Conservation (phyloP, 176 grass and related monocot genomes). For the Hordeum marinum region DNA sequence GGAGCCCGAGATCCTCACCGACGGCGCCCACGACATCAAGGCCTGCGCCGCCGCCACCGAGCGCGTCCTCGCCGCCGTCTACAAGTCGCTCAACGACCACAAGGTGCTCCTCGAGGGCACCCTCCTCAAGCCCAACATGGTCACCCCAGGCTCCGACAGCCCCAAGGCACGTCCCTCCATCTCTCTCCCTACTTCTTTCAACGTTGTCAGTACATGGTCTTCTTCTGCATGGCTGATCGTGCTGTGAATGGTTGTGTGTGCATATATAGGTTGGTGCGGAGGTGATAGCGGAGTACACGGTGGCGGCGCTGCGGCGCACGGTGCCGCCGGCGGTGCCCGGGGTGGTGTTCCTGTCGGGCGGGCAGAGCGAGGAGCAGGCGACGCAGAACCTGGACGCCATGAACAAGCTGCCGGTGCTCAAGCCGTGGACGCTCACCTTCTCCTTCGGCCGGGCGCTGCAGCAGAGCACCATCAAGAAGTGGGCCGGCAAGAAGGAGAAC, state of each 20-base stretch:
- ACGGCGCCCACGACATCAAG: conserved; percentile 67
- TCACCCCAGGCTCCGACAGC: conserved; percentile 87
- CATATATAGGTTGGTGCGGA: conserved; percentile 53
- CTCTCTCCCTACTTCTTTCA: background rate
- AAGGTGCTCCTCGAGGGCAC: conserved; percentile 85
- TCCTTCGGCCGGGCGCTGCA: conserved; percentile 93
- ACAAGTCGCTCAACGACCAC: conserved; percentile 89
- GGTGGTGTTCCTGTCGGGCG: conserved; percentile 88
- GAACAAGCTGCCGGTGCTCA: conserved; percentile 87
- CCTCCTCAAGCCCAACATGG: conserved; percentile 94
- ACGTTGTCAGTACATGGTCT: background rate
- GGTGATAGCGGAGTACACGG: conserved; percentile 81
- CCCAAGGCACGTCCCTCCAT: conserved; percentile 49
- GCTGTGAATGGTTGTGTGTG: background rate
- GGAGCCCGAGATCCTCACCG: conserved; percentile 94
- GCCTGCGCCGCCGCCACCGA: conserved; percentile 78
- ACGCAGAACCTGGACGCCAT: conserved; percentile 81
- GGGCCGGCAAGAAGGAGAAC: conserved; percentile 81
- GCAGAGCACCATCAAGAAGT: conserved; percentile 97
- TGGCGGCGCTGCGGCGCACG: conserved; percentile 72
- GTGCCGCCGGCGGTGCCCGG: conserved; percentile 84
- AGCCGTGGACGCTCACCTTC: conserved; percentile 89
- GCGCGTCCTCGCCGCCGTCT: conserved; percentile 68
- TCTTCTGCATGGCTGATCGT: background rate
- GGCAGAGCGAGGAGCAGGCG: conserved; percentile 88